Conservation (phyloP, 176 grass and related monocot species). For the Zea mays region Zm-B73-REFERENCE-NAM-5.0 NC_050102.1:3259501-3260000, state of each 20-base stretch:
- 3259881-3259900: slow-evolving; percentile 39
- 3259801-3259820: slow-evolving; percentile 15
- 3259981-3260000: slow-evolving; percentile 38
- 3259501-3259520: slow-evolving; percentile 67
- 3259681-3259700: slow-evolving; percentile 30
- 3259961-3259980: not conserved
- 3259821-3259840: not conserved
- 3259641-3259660: slow-evolving; percentile 52
- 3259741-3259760: not conserved
- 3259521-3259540: slow-evolving; percentile 50
- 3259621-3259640: not conserved
- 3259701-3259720: not conserved
- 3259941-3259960: not conserved
- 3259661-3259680: slow-evolving; percentile 35
- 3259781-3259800: slow-evolving; percentile 3
- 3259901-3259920: not conserved
- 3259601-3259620: slow-evolving; percentile 51
- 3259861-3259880: slow-evolving; percentile 5
- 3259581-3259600: slow-evolving; percentile 42
- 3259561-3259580: slow-evolving; percentile 46
- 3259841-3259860: slow-evolving; percentile 1
- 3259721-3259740: not conserved
- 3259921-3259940: slow-evolving; percentile 44
- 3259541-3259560: slow-evolving; percentile 51
- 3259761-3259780: not conserved